Conservation (phyloP, 495 filamentous ascomycete genomes). For the Neurospora sp. region DNA sequence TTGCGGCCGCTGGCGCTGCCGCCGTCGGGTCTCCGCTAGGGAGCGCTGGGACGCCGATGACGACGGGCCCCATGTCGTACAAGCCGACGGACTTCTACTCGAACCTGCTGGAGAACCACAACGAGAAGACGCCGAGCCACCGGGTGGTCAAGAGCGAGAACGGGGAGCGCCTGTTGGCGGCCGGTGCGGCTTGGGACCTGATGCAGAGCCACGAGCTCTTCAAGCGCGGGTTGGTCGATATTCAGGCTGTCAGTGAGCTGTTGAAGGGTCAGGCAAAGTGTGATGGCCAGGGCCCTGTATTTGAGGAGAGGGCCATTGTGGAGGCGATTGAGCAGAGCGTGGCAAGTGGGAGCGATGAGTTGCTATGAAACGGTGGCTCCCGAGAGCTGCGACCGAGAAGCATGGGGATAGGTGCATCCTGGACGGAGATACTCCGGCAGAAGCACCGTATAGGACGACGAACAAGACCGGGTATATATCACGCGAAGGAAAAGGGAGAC, state of each 20-base stretch:
- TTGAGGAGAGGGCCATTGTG: slow-evolving; percentile 64
- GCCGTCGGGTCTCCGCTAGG: slow-evolving; percentile 14
- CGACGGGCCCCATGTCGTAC: slow-evolving; percentile 63
- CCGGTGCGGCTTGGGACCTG: slow-evolving; percentile 80
- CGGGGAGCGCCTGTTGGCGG: slow-evolving; percentile 69
- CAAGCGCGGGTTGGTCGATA: slow-evolving; percentile 72
- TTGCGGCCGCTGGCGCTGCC: slow-evolving; percentile 12
- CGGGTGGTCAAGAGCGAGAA: slow-evolving; percentile 56
- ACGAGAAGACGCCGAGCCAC: slow-evolving; percentile 54
- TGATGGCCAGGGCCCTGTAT: slow-evolving; percentile 84
- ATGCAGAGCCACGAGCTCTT: slow-evolving; percentile 78
- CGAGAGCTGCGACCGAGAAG: not conserved
- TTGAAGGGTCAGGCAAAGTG: slow-evolving; percentile 72
- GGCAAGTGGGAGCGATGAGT: slow-evolving; percentile 60
- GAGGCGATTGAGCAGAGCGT: slow-evolving; percentile 70
- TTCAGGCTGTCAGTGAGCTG: slow-evolving; percentile 64
- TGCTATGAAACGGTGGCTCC: slow-evolving; percentile 41
- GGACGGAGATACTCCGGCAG: not conserved
- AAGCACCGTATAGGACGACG: not conserved
- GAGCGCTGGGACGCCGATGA: slow-evolving; percentile 20
- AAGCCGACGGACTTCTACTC: slow-evolving; percentile 62
- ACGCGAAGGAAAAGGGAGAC: not conserved
- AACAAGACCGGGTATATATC: not conserved
- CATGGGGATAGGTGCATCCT: not conserved
- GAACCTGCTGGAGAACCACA: slow-evolving; percentile 41